Percentiles rank a stretch among this genome's conserved stretches.
These are phyloP conservation scores for Eurotiales sp. DNA, from an alignment of 2,329 filamentous ascomycete species.

Conservation along the genomic window DNA sequence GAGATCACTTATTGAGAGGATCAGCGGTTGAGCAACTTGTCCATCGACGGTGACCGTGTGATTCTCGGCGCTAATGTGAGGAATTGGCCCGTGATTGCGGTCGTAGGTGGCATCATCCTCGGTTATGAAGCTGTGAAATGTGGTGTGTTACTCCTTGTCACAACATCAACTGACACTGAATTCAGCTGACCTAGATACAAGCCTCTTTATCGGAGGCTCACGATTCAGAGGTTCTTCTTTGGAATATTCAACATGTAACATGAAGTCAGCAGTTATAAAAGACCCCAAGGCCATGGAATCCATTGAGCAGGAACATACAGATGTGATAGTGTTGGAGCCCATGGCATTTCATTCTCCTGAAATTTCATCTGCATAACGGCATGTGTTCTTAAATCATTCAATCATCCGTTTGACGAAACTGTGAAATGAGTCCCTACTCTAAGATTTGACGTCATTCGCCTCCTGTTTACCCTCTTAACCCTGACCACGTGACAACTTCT, in stretches of 20 bases:
- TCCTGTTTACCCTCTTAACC: too few species aligned
- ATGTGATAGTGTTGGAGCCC: not conserved
- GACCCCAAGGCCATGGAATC: too few species aligned
- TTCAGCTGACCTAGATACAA: constrained; percentile 15
- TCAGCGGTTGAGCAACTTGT: constrained; percentile 39
- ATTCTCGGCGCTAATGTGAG: constrained; percentile 40
- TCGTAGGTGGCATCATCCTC: constrained; percentile 51
- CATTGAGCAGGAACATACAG: constrained; percentile 1
- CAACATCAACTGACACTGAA: not conserved
- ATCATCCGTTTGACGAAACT: not conserved
- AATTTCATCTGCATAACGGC: too few species aligned
- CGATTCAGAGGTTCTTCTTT: constrained; percentile 28
- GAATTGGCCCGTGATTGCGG: constrained; percentile 56
- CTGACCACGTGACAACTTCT: too few species aligned
- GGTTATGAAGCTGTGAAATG: constrained; percentile 48
- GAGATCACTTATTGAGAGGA: constrained; percentile 47
- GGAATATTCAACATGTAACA: not conserved
- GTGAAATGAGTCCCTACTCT: not conserved
- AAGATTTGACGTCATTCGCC: constrained; percentile 9
- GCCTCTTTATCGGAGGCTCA: constrained; percentile 27
- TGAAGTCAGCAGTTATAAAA: not conserved
- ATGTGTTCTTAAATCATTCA: not conserved
- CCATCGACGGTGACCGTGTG: constrained; percentile 50
- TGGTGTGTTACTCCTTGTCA: not conserved
- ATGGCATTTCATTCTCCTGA: not conserved